Evolutionary conservation across 1,284 basidiomycete species (phyloP), one percentile per base, ranked within the genome.

Genomic region (Cryptococcus deneoformans): DNA sequence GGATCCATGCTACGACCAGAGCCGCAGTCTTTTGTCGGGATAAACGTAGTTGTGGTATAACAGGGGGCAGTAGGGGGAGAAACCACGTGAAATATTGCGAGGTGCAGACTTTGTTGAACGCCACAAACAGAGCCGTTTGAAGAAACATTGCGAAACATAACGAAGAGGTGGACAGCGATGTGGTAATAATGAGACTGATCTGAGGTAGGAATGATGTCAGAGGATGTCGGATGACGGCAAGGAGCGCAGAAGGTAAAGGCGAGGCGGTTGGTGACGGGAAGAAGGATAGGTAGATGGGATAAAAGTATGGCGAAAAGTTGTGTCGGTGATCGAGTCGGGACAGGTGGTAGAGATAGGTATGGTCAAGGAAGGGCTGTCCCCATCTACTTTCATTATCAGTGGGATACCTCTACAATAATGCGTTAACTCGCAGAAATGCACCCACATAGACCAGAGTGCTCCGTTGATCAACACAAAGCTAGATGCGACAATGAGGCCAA

Each of bases 51-150:
- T 80, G 82, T 0, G 90, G 87, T 3, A 92, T 81, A 10, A 96
- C 79, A 2, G 94, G 81, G 81, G 96, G 94, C 0, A 99, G 78
- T 60, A 99, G 86, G 61, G 61, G 86, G 7, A 94, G 85, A 73
- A 95, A 98, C 96, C 96, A 99, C 50, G 97, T 82, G 77, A 98
- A 99, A 79, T 99, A 99, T 88, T 99, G 77, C 1, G 92, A 95
- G 0, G 96, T 99, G 82, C 92, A 96, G 46, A 99, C 96, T 79
- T 97, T 96, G 78, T 99, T 99, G 81, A 97, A 94, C 0, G 90
- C 81, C 12, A 98, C 93, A 70, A 99, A 99, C 0, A 85, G 80
- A 48, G 85, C 83, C 0, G 96, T 99, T 77, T 98, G 94, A 20
- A 93, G 82, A 69, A 96, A 92, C 61, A 76, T 64, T 2, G 90